Percentiles rank a stretch among this genome's conserved stretches.
Conservation (phyloP, 1,284 basidiomycete genomes). For the Erythrobasidium hasegawianum region DNA sequence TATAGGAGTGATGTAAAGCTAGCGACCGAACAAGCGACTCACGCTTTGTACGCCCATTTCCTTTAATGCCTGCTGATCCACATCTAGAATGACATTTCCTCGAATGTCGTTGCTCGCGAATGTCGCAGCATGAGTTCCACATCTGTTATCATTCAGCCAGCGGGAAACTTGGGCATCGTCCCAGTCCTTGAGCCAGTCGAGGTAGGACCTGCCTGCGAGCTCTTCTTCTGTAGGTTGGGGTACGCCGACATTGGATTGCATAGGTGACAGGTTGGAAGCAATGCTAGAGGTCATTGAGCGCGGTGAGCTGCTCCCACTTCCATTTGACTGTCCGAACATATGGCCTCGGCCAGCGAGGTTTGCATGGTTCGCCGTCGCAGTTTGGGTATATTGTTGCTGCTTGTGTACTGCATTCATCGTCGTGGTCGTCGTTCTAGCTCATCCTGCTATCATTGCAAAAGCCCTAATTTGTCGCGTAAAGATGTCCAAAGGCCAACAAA, state of each 20-base stretch:
- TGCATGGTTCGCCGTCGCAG: slow-evolving; percentile 13
- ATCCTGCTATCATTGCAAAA: no score
- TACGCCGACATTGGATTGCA: slow-evolving; percentile 23
- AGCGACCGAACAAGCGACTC: background rate
- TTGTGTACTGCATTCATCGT: slow-evolving; percentile 1
- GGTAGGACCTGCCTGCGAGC: slow-evolving; percentile 21
- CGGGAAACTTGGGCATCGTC: slow-evolving; percentile 39
- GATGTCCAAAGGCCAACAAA: no score
- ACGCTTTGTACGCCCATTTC: slow-evolving; percentile 77
- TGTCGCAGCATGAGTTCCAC: slow-evolving; percentile 61
- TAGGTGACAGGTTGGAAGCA: background rate
- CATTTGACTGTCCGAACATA: slow-evolving; percentile 3
- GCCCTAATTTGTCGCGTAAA: no score
- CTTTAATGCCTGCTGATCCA: slow-evolving; percentile 76
- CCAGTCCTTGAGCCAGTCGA: slow-evolving; percentile 40
- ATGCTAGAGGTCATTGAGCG: slow-evolving; percentile 23
- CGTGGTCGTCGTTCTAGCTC: background rate
- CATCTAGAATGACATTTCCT: slow-evolving; percentile 79
- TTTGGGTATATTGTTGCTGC: no score
- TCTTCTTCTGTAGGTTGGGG: slow-evolving; percentile 27
- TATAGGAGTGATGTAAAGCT: no score
- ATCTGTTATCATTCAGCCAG: slow-evolving; percentile 54
- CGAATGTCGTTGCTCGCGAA: slow-evolving; percentile 83
- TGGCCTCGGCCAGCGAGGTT: slow-evolving; percentile 2
- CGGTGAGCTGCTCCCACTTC: slow-evolving; percentile 27